Evolutionary conservation across 2,329 filamentous ascomycete genomes (phyloP), one percentile per base, ranked within the genome.

Genomic region (Fusarium verrucosum): DNA sequence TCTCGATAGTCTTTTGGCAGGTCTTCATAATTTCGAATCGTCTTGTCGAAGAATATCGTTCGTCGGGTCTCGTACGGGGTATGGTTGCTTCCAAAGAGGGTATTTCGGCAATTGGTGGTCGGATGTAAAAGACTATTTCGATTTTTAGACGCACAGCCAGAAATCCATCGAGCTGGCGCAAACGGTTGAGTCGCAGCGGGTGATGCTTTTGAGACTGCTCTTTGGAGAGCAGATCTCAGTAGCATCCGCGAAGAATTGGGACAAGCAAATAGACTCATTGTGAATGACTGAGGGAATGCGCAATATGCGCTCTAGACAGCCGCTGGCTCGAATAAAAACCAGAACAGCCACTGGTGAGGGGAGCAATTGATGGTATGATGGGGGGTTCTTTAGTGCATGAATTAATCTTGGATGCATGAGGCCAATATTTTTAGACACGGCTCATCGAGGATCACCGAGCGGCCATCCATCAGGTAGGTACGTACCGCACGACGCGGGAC

Each of bases 1-100:
- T 89, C 86, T 41, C 79, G 77, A 71, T 89, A 89, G 52, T 81
- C 78, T 20, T 76, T 76, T 1, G 87, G 87, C n/a, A 89, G 75
- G 46, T 87, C 79, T 54, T 83, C 79, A 71, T 87, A 89, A 62
- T 82, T 75, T n/a, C 77, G 82, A 57, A 86, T 77, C 46, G 82
- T 69, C 46, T 68, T 71, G 33, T 71, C 70, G 46, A 73, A 72
- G 65, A 78, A 78, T 37, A 79, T 67, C n/a, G 71, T 74, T 40
- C 77, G 71, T 54, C 72, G 69, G 23, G 65, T 59, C 20, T 68
- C 65, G 37, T 59, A 68, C 16, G 63, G 62, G 10, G 62, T 60
- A 36, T 63, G 53, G 9, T 22, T 63, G 17, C 57, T 49, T 28
- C 47, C 50, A 35, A 69, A 60, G 32, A 52, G 40, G 23, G 47